Percentiles rank a stretch among this genome's conserved stretches.
These are phyloP conservation scores for Mycena sanguinolenta DNA, from an alignment of 768 basidiomycete species.

Conservation along the genomic window DNA sequence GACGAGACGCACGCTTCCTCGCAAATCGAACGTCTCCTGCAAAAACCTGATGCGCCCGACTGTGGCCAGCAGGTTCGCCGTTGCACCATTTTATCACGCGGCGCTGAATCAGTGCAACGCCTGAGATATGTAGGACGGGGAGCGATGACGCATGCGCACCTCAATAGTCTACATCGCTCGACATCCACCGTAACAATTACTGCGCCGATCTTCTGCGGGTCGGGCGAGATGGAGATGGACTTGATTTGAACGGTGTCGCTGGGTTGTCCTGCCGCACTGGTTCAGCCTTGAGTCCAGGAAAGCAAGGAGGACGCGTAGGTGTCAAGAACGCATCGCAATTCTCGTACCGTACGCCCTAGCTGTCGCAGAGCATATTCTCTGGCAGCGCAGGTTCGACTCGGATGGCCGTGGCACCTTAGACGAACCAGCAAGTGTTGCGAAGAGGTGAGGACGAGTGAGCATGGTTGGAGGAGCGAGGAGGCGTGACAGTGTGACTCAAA, in stretches of 20 bases:
- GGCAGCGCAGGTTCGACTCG: no score
- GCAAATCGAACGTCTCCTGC: constrained; percentile 1
- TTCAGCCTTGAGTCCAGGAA: constrained; percentile 11
- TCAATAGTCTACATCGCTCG: constrained; percentile 69
- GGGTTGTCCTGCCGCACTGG: neutral
- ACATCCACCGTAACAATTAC: constrained; percentile 89
- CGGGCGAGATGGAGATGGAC: constrained; percentile 82
- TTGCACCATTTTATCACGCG: no score
- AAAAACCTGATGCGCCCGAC: constrained; percentile 63
- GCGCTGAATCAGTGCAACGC: no score
- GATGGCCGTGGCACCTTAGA: no score
- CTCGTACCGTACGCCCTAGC: constrained; percentile 77
- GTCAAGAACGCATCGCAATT: constrained; percentile 91
- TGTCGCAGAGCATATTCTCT: no score
- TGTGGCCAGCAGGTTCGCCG: constrained; percentile 84
- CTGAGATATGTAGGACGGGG: constrained; percentile 83
- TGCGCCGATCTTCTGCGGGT: constrained; percentile 91
- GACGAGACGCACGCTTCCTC: no score
- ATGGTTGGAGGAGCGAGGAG: no score
- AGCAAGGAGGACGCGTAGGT: no score
- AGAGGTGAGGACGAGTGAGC: no score
- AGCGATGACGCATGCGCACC: constrained; percentile 55
- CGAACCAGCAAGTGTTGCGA: no score
- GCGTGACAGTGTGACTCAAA: no score
- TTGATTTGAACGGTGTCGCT: constrained; percentile 70